These are phyloP conservation scores for Tricholoma hemisulphureum DNA, from an alignment of 768 basidiomycete species.

Conservation along the genomic window DNA sequence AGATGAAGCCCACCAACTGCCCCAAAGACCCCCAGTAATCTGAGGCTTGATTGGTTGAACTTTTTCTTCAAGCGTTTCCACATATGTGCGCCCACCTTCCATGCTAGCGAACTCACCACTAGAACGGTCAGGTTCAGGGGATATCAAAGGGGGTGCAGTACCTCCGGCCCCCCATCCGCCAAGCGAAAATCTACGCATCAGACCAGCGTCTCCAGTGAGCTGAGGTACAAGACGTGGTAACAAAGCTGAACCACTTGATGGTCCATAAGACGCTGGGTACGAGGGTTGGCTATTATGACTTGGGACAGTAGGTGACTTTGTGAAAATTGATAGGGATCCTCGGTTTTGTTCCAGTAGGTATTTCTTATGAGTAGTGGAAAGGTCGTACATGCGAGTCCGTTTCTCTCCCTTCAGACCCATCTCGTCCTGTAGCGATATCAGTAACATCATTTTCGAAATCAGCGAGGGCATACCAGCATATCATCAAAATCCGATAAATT, in stretches of 20 bases:
- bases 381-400: constrained; percentile 57
- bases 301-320: constrained; percentile 24
- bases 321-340: constrained; percentile 30
- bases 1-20: constrained; percentile 72
- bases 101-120: constrained; percentile 37
- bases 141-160: constrained; percentile 34
- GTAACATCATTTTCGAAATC: not conserved
- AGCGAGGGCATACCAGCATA: constrained; percentile 53
- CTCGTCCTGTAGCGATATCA: constrained; percentile 51
- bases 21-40: constrained; percentile 73
- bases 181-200: constrained; percentile 69
- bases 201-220: constrained; percentile 65
- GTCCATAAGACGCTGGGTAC: constrained; percentile 54
- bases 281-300: constrained; percentile 30
- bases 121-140: constrained; percentile 32
- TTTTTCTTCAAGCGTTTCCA: constrained; percentile 34
- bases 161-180: constrained; percentile 52
- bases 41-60: constrained; percentile 55
- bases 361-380: constrained; percentile 63
- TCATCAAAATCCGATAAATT: constrained; percentile 57
- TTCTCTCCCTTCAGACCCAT: constrained; percentile 72
- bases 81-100: constrained; percentile 25
- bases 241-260: constrained; percentile 54
- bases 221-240: constrained; percentile 71
- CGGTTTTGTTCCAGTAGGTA: constrained; percentile 62